Percentiles rank a stretch among this genome's conserved stretches.
phyloP scores from a whole-genome alignment of 371 early-diverging fungal species.

The Rhizopus microsporus region DNA sequence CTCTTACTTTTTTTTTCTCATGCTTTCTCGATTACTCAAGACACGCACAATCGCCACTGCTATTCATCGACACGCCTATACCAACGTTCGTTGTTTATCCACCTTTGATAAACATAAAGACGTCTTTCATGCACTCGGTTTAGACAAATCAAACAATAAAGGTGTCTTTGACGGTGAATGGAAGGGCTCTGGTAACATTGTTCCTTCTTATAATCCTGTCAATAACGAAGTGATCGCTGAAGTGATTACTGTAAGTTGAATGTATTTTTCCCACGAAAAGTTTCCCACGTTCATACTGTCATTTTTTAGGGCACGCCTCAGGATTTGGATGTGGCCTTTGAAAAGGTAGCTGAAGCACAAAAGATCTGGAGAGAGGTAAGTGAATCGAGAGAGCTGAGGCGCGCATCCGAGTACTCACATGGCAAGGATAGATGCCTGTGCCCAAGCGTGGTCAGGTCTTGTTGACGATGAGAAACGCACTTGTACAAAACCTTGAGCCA shows the following conservation, averaged over 20 bases:
- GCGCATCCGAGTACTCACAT: background rate
- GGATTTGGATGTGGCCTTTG: constrained; percentile 53
- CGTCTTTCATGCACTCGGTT: constrained; percentile 70
- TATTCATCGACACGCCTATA: too few species aligned
- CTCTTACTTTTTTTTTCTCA: background rate
- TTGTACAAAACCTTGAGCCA: constrained; percentile 72
- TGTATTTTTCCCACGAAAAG: constrained; percentile 12
- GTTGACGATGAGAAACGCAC: constrained; percentile 89
- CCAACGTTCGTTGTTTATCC: constrained; percentile 29
- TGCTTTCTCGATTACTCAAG: constrained; percentile 3
- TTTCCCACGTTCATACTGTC: constrained; percentile 9
- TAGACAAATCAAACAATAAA: constrained; percentile 67
- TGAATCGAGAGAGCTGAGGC: background rate
- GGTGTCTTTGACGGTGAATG: constrained; percentile 93
- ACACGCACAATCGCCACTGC: background rate
- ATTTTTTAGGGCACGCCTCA: constrained; percentile 38
- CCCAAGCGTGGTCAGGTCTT: constrained; percentile 93
- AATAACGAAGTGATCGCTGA: constrained; percentile 86
- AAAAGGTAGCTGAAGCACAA: constrained; percentile 65
- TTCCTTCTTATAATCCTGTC: constrained; percentile 83
- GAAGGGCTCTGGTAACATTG: constrained; percentile 78
- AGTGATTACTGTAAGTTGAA: constrained; percentile 68
- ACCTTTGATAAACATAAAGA: constrained; percentile 45
- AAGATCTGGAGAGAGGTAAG: constrained; percentile 69
- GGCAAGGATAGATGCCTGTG: constrained; percentile 69